phyloP scores from a whole-genome alignment of 2,329 filamentous ascomycete species.

The Fusarium kyushuense region DNA sequence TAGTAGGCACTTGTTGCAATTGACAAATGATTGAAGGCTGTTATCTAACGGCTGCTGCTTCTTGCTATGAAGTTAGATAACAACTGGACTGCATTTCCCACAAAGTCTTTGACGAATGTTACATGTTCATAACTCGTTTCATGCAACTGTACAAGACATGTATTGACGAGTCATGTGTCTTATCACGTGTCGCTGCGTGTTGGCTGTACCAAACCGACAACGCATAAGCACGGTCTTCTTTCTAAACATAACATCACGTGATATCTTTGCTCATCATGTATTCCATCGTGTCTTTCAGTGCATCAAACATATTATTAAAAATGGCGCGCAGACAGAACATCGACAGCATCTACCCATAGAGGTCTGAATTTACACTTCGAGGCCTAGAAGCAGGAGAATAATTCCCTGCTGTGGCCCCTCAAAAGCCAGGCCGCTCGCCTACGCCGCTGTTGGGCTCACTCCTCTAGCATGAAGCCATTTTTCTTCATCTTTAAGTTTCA shows the following conservation, averaged over 20 bases:
- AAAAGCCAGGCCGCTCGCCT: neutral
- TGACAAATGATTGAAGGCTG: neutral
- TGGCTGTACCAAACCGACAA: neutral
- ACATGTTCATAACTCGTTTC: neutral
- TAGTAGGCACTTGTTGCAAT: neutral
- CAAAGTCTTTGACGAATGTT: too few species aligned
- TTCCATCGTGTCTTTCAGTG: too few species aligned
- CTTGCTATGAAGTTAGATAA: neutral
- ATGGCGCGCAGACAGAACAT: neutral
- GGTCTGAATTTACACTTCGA: too few species aligned
- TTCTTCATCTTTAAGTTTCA: constrained; percentile 5
- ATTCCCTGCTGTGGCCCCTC: too few species aligned
- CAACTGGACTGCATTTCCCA: too few species aligned
- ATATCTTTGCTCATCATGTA: too few species aligned
- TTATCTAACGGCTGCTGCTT: too few species aligned
- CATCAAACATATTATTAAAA: too few species aligned
- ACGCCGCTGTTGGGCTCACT: neutral
- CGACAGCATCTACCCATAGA: neutral
- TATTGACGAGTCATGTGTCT: too few species aligned
- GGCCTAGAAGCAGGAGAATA: neutral
- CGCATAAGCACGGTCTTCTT: neutral
- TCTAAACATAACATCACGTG: neutral
- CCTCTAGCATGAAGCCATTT: neutral
- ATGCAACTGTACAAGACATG: neutral
- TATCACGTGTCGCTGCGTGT: too few species aligned